Conservation (phyloP, 257 asterid species). For the Forsythia viridissima region DNA sequence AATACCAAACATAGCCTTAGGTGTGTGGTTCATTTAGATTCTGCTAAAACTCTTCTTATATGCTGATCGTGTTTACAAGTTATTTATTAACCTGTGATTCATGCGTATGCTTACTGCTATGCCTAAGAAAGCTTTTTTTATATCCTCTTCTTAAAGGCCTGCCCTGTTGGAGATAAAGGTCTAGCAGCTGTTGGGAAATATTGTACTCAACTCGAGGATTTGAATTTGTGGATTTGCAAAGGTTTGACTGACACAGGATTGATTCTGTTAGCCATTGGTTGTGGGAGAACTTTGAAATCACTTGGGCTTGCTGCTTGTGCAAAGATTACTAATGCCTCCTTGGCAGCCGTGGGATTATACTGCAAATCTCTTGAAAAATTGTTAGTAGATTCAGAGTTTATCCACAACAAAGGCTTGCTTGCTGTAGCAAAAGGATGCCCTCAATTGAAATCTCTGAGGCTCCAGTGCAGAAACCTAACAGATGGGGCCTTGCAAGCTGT, state of each 20-base stretch:
- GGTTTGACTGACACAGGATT: slow-evolving; percentile 76
- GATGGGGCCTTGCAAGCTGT: slow-evolving; percentile 73
- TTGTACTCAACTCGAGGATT: slow-evolving; percentile 69
- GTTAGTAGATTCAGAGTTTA: slow-evolving; percentile 68
- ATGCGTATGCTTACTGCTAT: not conserved
- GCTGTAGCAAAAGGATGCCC: slow-evolving; percentile 76
- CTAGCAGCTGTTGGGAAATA: slow-evolving; percentile 75
- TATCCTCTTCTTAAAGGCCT: slow-evolving; percentile 51
- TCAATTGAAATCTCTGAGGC: slow-evolving; percentile 59
- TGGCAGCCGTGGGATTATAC: slow-evolving; percentile 78
- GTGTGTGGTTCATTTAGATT: not conserved
- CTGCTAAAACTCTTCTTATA: too few relatives aligned
- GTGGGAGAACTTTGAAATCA: slow-evolving; percentile 70
- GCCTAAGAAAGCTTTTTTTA: slow-evolving; percentile 13
- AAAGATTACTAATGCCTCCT: slow-evolving; percentile 64
- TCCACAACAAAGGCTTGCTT: slow-evolving; percentile 68
- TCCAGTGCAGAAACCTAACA: slow-evolving; percentile 65
- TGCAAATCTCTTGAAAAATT: slow-evolving; percentile 72
- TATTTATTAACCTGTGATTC: not conserved
- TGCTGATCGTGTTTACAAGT: too few relatives aligned
- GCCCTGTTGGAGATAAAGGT: slow-evolving; percentile 84
- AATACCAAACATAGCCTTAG: not conserved
- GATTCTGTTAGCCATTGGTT: slow-evolving; percentile 59
- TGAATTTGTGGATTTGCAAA: slow-evolving; percentile 82
- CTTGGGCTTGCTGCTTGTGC: slow-evolving; percentile 86